Base-by-base conservation (phyloP, 2,329 filamentous ascomycete species). In the Hypoxylon sp. region DNA sequence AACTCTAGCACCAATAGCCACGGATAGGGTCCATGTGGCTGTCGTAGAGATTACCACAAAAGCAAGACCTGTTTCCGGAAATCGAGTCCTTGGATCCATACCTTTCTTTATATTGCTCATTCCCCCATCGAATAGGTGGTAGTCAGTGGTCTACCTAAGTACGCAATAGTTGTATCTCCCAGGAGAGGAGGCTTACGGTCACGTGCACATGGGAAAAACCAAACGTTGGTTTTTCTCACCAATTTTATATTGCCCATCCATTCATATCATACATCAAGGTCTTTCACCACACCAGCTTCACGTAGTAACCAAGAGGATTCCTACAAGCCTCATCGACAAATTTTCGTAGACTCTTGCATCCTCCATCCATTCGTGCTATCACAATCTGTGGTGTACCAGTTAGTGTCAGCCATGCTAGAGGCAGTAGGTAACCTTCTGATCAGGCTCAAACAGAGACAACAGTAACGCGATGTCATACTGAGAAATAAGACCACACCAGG, bases 1-100 rank as follows among this genome's bases (percentile, higher is more conserved):
- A 31, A n/a, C 24, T 31, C 33, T 24, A n/a, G 22, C 19, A 26
- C 14, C 17, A 42, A 11, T 35, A 35, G 37, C 17, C 37, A 17
- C n/a, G 37, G 14, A 17, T 42, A 35, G 33, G 13, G 22, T 17
- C 26, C 33, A 19, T 54, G 51, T 37, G 33, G 51, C 51, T 54
- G 19, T n/a, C n/a, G 19, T 42, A 42, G 8, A 17, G 19, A 22
- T 11, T 44, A 44, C 17, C 17, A 13, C 52, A 35, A 42, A 26
- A 44, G 44, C 3, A 24, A 54, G 52, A 54, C 44, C 52, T 44
- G 22, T 17, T 17, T 35, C 22, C 33, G 9, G 8, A 26, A 9
- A 53, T 37, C 33, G 31, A 53, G 17, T 37, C 13, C 35, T 14
- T n/a, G n/a, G n/a, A 13, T 37, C 1, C 35, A 3, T 37, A 37